A percentile compares a stretch with the other conserved stretches of the same genome.
Conservation (phyloP, 192 early-diverging fungal species). For the Diversispora epigaea region DNA sequence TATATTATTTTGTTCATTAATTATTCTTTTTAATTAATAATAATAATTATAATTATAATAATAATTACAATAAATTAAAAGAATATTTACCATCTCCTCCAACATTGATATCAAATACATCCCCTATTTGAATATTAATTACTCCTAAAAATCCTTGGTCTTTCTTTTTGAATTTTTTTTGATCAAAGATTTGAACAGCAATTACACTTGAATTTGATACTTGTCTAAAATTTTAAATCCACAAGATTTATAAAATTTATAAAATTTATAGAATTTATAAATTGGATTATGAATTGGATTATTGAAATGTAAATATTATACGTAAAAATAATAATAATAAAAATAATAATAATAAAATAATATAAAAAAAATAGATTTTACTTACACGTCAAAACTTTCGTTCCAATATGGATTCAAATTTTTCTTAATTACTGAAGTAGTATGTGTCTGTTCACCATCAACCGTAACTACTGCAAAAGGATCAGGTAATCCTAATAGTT, state of each 20-base stretch:
- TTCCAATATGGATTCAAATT: constrained; percentile 98
- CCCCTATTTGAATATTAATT: constrained; percentile 79
- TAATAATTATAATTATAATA: not conserved
- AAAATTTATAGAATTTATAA: no score
- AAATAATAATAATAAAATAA: constrained; percentile 12
- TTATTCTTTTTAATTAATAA: not conserved
- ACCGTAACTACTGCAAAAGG: constrained; percentile 96
- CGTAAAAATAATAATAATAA: not conserved
- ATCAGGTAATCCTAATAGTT: constrained; percentile 71
- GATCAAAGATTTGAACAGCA: constrained; percentile 96
- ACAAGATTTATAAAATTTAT: no score
- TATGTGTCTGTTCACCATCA: constrained; percentile 94
- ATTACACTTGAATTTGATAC: constrained; percentile 76
- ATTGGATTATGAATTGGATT: no score
- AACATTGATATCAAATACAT: constrained; percentile 74
- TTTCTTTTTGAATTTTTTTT: constrained; percentile 93
- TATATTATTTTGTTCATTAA: not conserved
- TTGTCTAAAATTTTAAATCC: constrained; percentile 43
- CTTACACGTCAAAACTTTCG: constrained; percentile 78
- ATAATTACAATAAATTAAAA: not conserved
- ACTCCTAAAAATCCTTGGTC: constrained; percentile 90
- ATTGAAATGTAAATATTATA: not conserved
- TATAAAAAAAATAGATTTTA: constrained; percentile 1
- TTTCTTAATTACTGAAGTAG: constrained; percentile 80
- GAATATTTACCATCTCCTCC: constrained; percentile 64